Conservation (phyloP, 768 basidiomycete species). For the Lactarius trivialis region DNA sequence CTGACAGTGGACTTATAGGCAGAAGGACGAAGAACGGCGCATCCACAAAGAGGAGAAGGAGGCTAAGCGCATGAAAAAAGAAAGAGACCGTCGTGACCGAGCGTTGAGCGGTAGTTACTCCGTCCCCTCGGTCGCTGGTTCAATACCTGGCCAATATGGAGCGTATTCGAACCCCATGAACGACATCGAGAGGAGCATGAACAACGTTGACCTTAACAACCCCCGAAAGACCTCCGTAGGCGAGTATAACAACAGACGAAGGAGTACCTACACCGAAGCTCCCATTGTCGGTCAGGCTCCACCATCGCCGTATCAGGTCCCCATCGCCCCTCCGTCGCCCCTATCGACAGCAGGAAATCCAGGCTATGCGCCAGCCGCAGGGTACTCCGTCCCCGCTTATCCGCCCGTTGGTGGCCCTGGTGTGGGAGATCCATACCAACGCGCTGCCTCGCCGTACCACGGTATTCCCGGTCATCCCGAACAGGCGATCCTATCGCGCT, state of each 20-base stretch:
- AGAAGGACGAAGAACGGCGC: constrained; percentile 42
- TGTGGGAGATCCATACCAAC: constrained; percentile 14
- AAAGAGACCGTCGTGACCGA: constrained; percentile 44
- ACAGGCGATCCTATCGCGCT: constrained; percentile 30
- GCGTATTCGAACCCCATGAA: constrained; percentile 23
- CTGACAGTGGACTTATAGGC: constrained; percentile 24
- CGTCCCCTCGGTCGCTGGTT: constrained; percentile 5
- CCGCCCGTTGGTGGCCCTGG: constrained; percentile 10
- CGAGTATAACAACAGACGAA: constrained; percentile 22
- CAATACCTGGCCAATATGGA: constrained; percentile 23
- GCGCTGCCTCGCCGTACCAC: constrained; percentile 36
- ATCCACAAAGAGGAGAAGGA: constrained; percentile 48
- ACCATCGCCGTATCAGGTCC: constrained; percentile 23
- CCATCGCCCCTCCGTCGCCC: constrained; percentile 20
- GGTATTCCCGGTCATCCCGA: no score
- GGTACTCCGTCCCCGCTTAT: constrained; percentile 6
- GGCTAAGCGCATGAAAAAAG: constrained; percentile 37
- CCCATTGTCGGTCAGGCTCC: constrained; percentile 22
- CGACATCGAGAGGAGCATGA: constrained; percentile 38
- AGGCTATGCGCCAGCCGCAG: constrained; percentile 15
- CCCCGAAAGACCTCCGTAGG: constrained; percentile 7
- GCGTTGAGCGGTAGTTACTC: constrained; percentile 36
- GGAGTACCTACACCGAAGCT: constrained; percentile 11
- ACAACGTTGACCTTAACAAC: constrained; percentile 17
- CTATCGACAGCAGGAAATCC: constrained; percentile 2